Evolutionary conservation across 2,329 filamentous ascomycete species (phyloP).

Genomic region (Apiospora rasikravindrae): DNA sequence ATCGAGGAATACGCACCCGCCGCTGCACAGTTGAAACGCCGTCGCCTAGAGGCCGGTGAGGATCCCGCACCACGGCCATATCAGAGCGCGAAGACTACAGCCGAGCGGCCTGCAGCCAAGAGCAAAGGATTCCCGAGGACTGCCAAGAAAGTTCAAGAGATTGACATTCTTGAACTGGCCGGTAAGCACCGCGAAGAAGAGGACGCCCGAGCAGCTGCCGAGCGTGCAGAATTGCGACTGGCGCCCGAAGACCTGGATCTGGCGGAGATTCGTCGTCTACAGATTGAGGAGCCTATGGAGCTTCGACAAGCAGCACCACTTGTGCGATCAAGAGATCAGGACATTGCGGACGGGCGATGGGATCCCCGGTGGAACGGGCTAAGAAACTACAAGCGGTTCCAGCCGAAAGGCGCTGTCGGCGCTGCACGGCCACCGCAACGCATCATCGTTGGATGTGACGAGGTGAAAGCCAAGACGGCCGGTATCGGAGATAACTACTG

Average conservation of each 20-base stretch:
- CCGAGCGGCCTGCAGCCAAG: background rate
- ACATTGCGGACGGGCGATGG: conserved; percentile 69
- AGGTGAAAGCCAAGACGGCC: conserved; percentile 72
- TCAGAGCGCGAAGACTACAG: conserved; percentile 29
- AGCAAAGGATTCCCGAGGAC: conserved; percentile 41
- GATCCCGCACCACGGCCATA: conserved; percentile 46
- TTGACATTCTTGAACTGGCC: conserved; percentile 72
- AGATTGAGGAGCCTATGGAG: conserved; percentile 78
- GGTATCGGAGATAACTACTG: conserved; percentile 81
- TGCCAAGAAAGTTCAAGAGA: conserved; percentile 59
- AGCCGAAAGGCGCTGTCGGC: conserved; percentile 56
- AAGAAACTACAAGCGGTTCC: conserved; percentile 95
- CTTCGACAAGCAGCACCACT: conserved; percentile 51
- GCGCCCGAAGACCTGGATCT: conserved; percentile 71
- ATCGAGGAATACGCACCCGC: conserved; percentile 79
- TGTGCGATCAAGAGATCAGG: conserved; percentile 51
- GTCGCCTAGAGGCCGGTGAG: conserved; percentile 66
- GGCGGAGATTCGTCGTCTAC: conserved; percentile 72
- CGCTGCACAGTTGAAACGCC: conserved; percentile 78
- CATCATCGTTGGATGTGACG: conserved; percentile 73
- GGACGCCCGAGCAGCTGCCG: conserved; percentile 63
- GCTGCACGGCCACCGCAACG: conserved; percentile 48
- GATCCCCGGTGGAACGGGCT: conserved; percentile 90
- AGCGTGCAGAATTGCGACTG: conserved; percentile 58
- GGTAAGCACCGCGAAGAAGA: conserved; percentile 67